Evolutionary conservation across 768 basidiomycete species (phyloP), one percentile per base, ranked within the genome.

Genomic region (Tremella mesenterica): DNA sequence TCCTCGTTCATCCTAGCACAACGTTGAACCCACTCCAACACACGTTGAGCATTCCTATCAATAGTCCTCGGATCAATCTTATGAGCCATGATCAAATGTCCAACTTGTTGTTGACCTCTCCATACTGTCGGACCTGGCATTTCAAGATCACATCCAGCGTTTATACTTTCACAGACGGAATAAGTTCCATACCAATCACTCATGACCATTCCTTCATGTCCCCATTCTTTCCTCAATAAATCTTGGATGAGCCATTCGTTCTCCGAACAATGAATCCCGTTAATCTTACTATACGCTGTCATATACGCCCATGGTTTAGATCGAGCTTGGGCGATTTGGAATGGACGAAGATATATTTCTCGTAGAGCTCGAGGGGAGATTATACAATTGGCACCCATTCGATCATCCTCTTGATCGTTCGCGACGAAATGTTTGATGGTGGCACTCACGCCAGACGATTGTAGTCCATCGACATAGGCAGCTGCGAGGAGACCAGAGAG

Each of bases 361-460:
- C 84, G 77, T 39, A 86, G 71, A 18, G 85, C 82, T 28, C 85
- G 76, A 27, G 80, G 78, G 8, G 83, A 81, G 56, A 86, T 53
- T 25, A 65, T 41, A 14, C 49, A 54, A 49, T 62, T 57, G 10
- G 55, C 57, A 34, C 58, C 58, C 30, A 59, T 60, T 12, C 84
- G 77, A 65, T 85, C 83, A 58, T 83, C 80, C 66, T 86, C 85
- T 70, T 85, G 83, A 61, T 85, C 85, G 72, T 85, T 85, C 5
- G 74, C 81, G 41, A 70, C 73, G 52, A 84, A 85, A 64, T 85
- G 85, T 67, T 86, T 85, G 69, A 85, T 84, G 13, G 82, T 80
- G 0, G 85, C 81, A 39, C 82, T 78, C 23, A 86, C 81, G 18
- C 82, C 82, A 50, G 81, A 73, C 4, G 76, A 76, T 63, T 86